A percentile compares a stretch with the other conserved stretches of the same genome.
These are phyloP conservation scores for Chrysanthemum lavandulifolium DNA, from an alignment of 129 eudicot genomes.

Conservation along the genomic window DNA sequence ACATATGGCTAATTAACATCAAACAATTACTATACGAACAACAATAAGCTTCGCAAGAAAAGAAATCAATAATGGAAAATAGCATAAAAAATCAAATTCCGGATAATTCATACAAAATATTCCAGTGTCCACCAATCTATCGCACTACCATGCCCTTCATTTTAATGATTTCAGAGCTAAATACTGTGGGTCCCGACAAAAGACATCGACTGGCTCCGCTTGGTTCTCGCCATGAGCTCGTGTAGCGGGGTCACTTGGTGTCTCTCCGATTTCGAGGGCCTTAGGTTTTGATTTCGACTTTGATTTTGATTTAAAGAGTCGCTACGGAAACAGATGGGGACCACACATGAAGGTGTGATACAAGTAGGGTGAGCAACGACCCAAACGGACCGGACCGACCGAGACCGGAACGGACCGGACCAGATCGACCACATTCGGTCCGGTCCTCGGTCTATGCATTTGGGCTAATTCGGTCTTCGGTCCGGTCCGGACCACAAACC, in stretches of 20 bases:
- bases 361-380: no score
- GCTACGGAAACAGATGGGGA: slow-evolving; percentile 82
- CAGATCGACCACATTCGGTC: no score
- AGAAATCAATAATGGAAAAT: slow-evolving; percentile 14
- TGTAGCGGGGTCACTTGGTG: slow-evolving; percentile 84
- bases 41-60: slow-evolving; percentile 18
- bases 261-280: slow-evolving; percentile 43
- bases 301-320: slow-evolving; percentile 66
- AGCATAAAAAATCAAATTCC: slow-evolving; percentile 82
- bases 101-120: no score
- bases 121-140: no score
- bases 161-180: no score
- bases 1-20: slow-evolving; percentile 33
- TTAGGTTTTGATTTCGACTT: slow-evolving; percentile 51
- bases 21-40: slow-evolving; percentile 39
- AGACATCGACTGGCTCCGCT: slow-evolving; percentile 64
- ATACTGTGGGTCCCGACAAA: no score
- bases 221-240: slow-evolving; percentile 93
- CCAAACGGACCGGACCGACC: no score
- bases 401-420: no score
- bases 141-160: no score
- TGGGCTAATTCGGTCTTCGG: no score
- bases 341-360: slow-evolving; percentile 76
- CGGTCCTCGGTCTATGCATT: no score
- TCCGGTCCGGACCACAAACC: no score